Evolutionary conservation across 2,329 filamentous ascomycete genomes (phyloP).

Genomic region (Fusarium xyrophilum): DNA sequence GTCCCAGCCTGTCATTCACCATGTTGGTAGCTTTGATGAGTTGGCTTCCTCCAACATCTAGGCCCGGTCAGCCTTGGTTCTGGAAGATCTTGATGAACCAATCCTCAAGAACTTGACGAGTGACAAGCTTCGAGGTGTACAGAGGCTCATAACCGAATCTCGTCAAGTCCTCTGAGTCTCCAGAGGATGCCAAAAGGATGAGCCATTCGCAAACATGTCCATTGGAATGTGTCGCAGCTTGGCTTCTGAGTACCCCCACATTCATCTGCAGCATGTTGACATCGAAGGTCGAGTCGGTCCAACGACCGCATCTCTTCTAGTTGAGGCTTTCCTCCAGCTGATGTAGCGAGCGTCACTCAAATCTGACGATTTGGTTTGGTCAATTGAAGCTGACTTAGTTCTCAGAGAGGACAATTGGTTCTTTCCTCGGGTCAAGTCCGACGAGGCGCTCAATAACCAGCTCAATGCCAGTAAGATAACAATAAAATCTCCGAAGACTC

Average conservation of each 20-base stretch:
- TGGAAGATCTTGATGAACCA: conserved; percentile 9
- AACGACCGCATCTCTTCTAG: background rate
- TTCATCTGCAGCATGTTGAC: conserved; percentile 8
- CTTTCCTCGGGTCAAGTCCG: background rate
- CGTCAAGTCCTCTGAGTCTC: conserved; percentile 2
- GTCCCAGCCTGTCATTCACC: background rate
- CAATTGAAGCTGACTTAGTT: background rate
- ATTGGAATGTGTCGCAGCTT: conserved; percentile 10
- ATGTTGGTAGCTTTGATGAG: background rate
- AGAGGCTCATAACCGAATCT: background rate
- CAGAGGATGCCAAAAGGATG: background rate
- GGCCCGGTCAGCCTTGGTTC: background rate
- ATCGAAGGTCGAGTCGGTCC: background rate
- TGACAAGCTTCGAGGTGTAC: background rate
- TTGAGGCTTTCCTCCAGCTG: background rate
- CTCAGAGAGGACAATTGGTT: background rate
- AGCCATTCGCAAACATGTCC: conserved; percentile 10
- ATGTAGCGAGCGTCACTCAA: background rate
- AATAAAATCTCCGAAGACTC: background rate
- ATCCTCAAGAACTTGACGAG: background rate
- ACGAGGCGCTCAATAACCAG: background rate
- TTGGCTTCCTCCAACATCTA: background rate
- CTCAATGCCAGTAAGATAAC: background rate
- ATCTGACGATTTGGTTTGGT: background rate
- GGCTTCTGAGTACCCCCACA: conserved; percentile 5